These are phyloP conservation scores for Fusarium stilboides DNA, from an alignment of 2,329 filamentous ascomycete genomes.

Conservation along the genomic window DNA sequence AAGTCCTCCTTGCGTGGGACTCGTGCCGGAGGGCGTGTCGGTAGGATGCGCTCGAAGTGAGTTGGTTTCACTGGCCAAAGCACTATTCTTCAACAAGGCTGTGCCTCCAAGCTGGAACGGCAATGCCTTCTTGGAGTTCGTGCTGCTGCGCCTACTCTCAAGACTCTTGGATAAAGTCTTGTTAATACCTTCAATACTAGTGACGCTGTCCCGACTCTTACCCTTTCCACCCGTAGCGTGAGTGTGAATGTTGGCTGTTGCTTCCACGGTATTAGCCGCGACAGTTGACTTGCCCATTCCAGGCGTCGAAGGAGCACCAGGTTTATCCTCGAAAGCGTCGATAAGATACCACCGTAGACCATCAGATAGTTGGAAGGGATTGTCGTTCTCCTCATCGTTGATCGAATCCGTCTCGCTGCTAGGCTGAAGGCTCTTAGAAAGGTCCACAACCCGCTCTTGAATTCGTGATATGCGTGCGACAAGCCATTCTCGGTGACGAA, in stretches of 20 bases:
- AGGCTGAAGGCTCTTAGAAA: constrained; percentile 81
- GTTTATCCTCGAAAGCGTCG: constrained; percentile 93
- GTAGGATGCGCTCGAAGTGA: constrained; percentile 66
- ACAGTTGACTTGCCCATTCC: constrained; percentile 94
- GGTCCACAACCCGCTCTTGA: constrained; percentile 92
- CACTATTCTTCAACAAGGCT: constrained; percentile 64
- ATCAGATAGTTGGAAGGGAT: constrained; percentile 96
- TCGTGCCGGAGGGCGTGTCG: constrained; percentile 59
- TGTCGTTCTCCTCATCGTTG: constrained; percentile 85
- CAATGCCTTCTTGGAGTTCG: constrained; percentile 83
- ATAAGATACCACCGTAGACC: constrained; percentile 96
- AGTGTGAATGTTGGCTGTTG: constrained; percentile 79
- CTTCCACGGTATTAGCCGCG: constrained; percentile 88
- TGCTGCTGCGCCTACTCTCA: constrained; percentile 91
- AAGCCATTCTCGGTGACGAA: constrained; percentile 93
- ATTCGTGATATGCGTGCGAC: constrained; percentile 92
- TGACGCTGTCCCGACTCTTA: constrained; percentile 62
- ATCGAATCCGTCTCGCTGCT: constrained; percentile 65
- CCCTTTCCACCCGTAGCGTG: constrained; percentile 64
- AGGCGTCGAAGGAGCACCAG: constrained; percentile 91
- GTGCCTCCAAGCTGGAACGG: constrained; percentile 66
- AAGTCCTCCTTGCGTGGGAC: constrained; percentile 58
- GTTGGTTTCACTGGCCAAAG: constrained; percentile 71
- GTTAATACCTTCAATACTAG: constrained; percentile 79
- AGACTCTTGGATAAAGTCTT: constrained; percentile 88